Evolutionary conservation across 2,329 filamentous ascomycete species (phyloP), one percentile per base, ranked within the genome.

Genomic region (Erysiphe pulchra): DNA sequence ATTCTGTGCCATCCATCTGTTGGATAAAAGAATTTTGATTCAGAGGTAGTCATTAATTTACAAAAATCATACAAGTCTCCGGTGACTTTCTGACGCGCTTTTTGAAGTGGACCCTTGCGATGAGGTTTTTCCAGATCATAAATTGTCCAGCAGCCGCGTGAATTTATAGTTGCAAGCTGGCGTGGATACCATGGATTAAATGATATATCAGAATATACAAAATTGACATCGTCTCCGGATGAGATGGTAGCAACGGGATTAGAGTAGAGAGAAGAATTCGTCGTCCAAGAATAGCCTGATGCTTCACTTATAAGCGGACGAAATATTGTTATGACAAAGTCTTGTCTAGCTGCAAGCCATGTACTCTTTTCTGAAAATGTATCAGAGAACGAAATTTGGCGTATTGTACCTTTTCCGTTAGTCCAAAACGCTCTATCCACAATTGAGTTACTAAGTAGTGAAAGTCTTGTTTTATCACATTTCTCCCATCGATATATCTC

Each of bases 111-210:
- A 3, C 41, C 42, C 17, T 49, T 55, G 13, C 28, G 45, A 33
- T 49, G 48, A 14, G 42, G 34, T 8, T 48, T 51, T 43, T 59
- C 57, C 37, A 59, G 48, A 49, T 79, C 67, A 74, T 77, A 83
- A 4, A 83, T 58, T 39, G 64, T 74, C 80, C 80, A 86, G 47
- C 63, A 64, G 1, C 78, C 79, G 32, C 61, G 61, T 45, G 72
- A 65, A 53, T 85, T 77, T 16, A 85, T 63, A 24, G 84, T 63
- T 14, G 67, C 75, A 45, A 85, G 60, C 52, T 80, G 75, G 1
- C 72, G 68, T 14, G 64, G 60, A 47, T 65, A 71, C 57, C 61
- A 70, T 0, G 77, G 71, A 50, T 76, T 77, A 56, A 85, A 80
- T 0, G 70, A 60, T 2, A 80, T 63, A 58, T 85, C 75, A 0